phyloP scores from a whole-genome alignment of 768 basidiomycete species.

The Xerocomus spinulosus region DNA sequence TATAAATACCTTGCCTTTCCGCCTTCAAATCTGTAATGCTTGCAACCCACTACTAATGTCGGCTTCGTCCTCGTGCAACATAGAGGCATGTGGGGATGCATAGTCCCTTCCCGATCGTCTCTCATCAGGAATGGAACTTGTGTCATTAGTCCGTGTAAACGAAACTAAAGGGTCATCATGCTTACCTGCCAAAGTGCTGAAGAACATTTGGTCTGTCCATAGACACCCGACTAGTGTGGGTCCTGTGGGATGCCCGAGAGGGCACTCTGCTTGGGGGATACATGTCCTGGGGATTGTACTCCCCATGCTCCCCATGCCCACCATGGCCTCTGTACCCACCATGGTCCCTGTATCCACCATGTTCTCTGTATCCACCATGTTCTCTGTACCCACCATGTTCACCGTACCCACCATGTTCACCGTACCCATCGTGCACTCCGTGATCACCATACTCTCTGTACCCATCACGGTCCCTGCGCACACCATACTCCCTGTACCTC shows the following conservation, averaged over 20 bases:
- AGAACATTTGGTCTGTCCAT: conserved; percentile 6
- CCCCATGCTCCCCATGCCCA: conserved; percentile 9
- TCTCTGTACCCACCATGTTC: conserved; percentile 16
- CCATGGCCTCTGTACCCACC: background rate
- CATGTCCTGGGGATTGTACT: conserved; percentile 12
- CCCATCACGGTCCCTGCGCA: conserved; percentile 5
- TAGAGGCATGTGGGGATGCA: conserved; percentile 13
- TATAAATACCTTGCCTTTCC: conserved; percentile 5
- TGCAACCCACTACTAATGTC: conserved; percentile 23
- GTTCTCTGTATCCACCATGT: conserved; percentile 3
- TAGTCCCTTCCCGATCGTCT: conserved; percentile 22
- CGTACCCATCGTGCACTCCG: background rate
- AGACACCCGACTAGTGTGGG: conserved; percentile 17
- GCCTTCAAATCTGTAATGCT: conserved; percentile 21
- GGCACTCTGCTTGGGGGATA: conserved; percentile 18
- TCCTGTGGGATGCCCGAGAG: conserved; percentile 28
- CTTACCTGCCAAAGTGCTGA: conserved; percentile 21
- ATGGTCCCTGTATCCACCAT: conserved; percentile 12
- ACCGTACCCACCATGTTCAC: conserved; percentile 4
- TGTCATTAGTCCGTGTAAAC: conserved; percentile 5
- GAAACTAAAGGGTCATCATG: background rate
- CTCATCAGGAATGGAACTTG: conserved; percentile 24
- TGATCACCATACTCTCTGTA: conserved; percentile 11
- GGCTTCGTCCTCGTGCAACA: conserved; percentile 17
- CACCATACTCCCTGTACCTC: conserved; percentile 6